Base-by-base conservation (phyloP, 2,329 filamentous ascomycete species). In the Paracorniculantispora psalliotae region DNA sequence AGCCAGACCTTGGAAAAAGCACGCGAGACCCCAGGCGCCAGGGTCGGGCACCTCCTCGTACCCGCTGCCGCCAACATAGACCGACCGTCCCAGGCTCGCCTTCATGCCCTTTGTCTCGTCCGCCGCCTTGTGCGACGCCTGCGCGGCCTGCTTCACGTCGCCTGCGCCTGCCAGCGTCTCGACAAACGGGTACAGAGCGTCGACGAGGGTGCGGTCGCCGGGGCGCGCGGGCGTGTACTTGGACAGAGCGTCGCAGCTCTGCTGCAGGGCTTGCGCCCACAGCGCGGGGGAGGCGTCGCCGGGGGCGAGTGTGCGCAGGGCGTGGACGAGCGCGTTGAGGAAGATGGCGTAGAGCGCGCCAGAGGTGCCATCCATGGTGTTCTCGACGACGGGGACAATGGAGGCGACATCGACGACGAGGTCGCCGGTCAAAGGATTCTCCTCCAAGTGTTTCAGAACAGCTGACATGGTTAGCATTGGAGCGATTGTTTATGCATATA, bases 91-190 rank as follows among this genome's bases (percentile, higher is more conserved):
- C 43, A 99, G 77, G 66, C 88, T 94, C 44, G 94, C 91, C 72
- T 89, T 85, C 92, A 99, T 97, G 25, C 88, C 89, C 77, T 92
- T 96, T 21, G 94, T 97, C 30, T 84, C 84, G 63, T 93, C 88
- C 4, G 92, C 89, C 0, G 89, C 94, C 49, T 85, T 79, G 63
- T 83, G 82, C 0, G 92, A 88, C 2, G 90, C 91, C 66, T 85
- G 79, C 0, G 91, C 91, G 8, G 94, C 92, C 69, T 85, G 79
- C 64, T 84, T 81, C 21, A 94, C 71, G 69, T 90, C 83, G 15
- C 83, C 84, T 0, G 85, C 86, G 67, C 81, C 73, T 7, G 75
- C 79, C 2, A 97, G 80, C 3, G 81, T 83, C 46, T 91, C 83
- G 54, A 96, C 87, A 70, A 97, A 99, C 1, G 94, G 94, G 62